Base-by-base conservation (phyloP, 2,329 filamentous ascomycete species). In the Colletotrichum magnum region DNA sequence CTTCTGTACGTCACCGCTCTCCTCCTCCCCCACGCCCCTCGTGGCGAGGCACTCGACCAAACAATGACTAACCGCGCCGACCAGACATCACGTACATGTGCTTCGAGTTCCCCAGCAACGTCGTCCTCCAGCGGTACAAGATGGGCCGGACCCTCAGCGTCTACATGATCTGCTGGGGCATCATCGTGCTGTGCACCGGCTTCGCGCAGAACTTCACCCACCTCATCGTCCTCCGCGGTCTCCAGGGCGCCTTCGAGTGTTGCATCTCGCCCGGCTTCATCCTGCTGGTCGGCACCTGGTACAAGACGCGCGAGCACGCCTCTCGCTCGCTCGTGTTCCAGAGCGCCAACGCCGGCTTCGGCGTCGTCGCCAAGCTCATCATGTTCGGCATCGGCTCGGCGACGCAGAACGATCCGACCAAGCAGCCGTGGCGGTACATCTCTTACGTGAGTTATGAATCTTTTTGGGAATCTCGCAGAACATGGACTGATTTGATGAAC, bases 221-320 rank as follows among this genome's bases (percentile, higher is more conserved):
- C 3, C 74, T 81, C 24, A 72, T 80, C 43, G 73, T 75, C 1
- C 65, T 82, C 3, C 77, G 80, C 3, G 79, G 77, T 2, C 74
- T 82, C 0, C 80, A 82, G 69, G 80, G 80, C 1, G 6, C 79
- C 5, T 81, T 81, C 26, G 79, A 80, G 71, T 79, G 80, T 67
- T 80, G 76, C 68, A 81, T 82, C 26, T 79, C 77, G 1, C 79
- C 79, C 2, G 79, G 80, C 0, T 82, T 81, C 64, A 78, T 81
- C 53, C 75, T 81, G 26, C 75, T 82, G 21, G 75, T 81, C 9
- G 79, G 79, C 24, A 74, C 71, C 28, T 80, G 78, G 79, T 81
- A 81, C 68, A 80, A 77, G 16, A 81, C 79, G 4, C 75, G 78
- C 21, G 80, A 81, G 73, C 79, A 70, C 16, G 68, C 68, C 2